A percentile compares a stretch with the other conserved stretches of the same genome.
Conservation (phyloP, 148 eudicot genomes). For the Spergularia marina region DNA sequence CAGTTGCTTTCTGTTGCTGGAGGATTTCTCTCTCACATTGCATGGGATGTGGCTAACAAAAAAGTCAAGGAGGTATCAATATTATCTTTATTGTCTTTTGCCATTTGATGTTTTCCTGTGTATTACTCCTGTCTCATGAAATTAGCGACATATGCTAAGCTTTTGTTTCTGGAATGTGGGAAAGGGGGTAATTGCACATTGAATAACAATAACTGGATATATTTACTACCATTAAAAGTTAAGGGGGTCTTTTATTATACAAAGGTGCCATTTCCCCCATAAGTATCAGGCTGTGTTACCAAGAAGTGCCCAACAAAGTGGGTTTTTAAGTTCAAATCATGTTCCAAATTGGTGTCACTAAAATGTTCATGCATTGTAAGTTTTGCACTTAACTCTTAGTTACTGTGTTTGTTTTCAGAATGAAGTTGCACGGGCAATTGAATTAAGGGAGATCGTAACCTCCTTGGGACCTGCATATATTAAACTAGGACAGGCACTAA, state of each 20-base stretch:
- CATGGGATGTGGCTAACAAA: constrained; percentile 77
- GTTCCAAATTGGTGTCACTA: background rate
- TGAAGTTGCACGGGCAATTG: constrained; percentile 98
- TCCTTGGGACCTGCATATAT: constrained; percentile 99
- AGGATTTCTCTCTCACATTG: constrained; percentile 89
- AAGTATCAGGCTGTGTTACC: background rate
- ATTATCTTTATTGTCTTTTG: background rate
- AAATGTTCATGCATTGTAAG: background rate
- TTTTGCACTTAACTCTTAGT: constrained; percentile 7
- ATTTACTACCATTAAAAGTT: too few relatives aligned
- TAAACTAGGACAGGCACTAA: constrained; percentile 97
- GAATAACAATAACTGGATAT: too few relatives aligned
- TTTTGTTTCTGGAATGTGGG: too few relatives aligned
- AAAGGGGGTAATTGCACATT: too few relatives aligned
- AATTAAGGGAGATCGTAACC: constrained; percentile 92
- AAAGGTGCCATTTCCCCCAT: too few relatives aligned
- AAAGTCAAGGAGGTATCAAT: constrained; percentile 83
- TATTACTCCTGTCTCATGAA: background rate
- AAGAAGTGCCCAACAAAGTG: background rate
- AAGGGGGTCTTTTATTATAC: too few relatives aligned
- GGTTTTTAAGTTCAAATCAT: constrained; percentile 2
- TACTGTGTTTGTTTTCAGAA: constrained; percentile 42
- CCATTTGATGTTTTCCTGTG: background rate
- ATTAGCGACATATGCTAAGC: background rate
- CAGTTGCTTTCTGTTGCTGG: constrained; percentile 94